Conservation (phyloP, 305 asterid genomes). For the Fraxinus sp. region DNA sequence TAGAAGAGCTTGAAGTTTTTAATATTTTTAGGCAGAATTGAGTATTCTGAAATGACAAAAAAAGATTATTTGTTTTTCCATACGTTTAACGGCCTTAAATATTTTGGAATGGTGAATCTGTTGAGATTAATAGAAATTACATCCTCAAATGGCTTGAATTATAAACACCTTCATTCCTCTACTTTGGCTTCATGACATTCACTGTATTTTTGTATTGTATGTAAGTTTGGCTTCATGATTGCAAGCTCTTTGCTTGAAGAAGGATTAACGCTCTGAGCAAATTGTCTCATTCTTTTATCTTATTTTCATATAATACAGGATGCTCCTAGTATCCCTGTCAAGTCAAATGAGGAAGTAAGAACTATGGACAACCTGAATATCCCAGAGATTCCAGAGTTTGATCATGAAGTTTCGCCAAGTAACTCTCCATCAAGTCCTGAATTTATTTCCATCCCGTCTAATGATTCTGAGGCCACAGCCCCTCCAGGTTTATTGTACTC, state of each 20-base stretch:
- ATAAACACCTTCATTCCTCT: neutral
- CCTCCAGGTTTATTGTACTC: conserved; percentile 26
- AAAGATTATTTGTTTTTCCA: neutral
- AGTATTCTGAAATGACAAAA: neutral
- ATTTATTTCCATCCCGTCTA: conserved; percentile 38
- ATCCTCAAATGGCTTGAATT: neutral
- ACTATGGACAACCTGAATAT: conserved; percentile 28
- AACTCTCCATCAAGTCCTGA: conserved; percentile 53
- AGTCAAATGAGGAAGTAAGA: conserved; percentile 33
- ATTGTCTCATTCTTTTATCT: conserved; percentile 3
- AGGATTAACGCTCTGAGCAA: neutral
- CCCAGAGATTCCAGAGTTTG: conserved; percentile 44
- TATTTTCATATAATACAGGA: conserved; percentile 40
- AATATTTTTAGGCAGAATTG: neutral
- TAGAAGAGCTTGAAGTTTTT: neutral
- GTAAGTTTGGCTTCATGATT: neutral
- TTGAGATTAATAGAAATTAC: neutral
- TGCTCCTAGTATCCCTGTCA: conserved; percentile 27
- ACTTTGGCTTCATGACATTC: neutral
- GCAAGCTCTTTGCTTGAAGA: neutral
- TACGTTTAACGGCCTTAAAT: neutral
- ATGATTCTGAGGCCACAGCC: conserved; percentile 34
- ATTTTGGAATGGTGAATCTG: neutral
- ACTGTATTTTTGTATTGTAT: neutral
- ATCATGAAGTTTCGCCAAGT: conserved; percentile 31